Evolutionary conservation across 129 eudicot species (phyloP), one percentile per base, ranked within the genome.

Genomic region (Lactuca saligna): DNA sequence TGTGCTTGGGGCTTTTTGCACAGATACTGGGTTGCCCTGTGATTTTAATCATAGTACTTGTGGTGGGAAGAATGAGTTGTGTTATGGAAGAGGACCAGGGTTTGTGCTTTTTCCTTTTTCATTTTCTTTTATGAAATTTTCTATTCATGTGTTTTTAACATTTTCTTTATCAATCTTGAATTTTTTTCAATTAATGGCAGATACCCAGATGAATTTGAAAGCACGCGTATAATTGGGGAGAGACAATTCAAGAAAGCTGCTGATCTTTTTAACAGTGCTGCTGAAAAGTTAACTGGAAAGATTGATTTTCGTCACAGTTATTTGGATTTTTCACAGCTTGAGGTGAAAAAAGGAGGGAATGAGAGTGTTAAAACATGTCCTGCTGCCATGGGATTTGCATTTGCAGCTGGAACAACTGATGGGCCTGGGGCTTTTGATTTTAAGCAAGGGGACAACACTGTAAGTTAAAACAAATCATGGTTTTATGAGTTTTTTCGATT

Each of bases 381-480:
- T 48, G 99, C 99, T 60, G 95, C 99, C 46, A 85, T 94, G 99
- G 99, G 99, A 16, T 94, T 94, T 76, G 99, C 88, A 54, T 94
- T 94, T 87, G 99, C 97, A 56, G 99, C 99, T 57, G 99, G 99
- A 74, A 94, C 99, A 37, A 94, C 99, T 16, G 99, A 94, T 78
- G 99, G 99, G 44, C 99, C 99, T 6, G 99, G 99, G 58, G 99
- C 99, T 53, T 94, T 94, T 82, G 99, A 94, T 71, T 94, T 94
- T 66, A 87, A 65, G 77, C 99, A 94, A 80, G 99, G 99, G 67
- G 99, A 94, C 80, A 75, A 74, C 79, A 46, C 82, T 79, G 98
- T 89, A 74, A 78, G 54, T 46, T 17, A 62, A 32, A 32, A 62
- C 20, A 13, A 17, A 41, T 69, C 39, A 46, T 38, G 29, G 29